Conservation (phyloP, 1,139 yeast species). For the Candida neerlandica region DNA sequence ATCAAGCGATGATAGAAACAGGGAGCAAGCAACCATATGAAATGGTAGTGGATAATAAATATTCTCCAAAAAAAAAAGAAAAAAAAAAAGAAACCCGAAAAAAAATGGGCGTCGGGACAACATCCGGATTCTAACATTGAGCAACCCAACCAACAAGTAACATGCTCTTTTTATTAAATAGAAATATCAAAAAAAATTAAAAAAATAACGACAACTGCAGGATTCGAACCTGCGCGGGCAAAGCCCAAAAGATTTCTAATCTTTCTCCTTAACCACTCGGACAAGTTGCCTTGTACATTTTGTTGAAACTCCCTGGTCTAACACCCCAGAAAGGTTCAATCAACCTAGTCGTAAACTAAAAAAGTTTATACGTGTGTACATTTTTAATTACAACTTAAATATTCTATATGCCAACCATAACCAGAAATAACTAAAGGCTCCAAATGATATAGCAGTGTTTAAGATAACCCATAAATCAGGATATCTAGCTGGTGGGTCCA, state of each 20-base stretch:
- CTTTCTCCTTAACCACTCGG: constrained; percentile 49
- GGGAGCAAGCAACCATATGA: too few relatives aligned
- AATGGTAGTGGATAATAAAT: too few relatives aligned
- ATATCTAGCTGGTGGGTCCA: constrained; percentile 57
- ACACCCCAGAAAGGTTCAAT: too few relatives aligned
- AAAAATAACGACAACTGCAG: constrained; percentile 53
- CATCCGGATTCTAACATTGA: too few relatives aligned
- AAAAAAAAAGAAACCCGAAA: too few relatives aligned
- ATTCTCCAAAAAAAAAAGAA: too few relatives aligned
- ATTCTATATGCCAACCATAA: constrained; percentile 67
- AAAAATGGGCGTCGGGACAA: too few relatives aligned
- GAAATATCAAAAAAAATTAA: constrained; percentile 8
- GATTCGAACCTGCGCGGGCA: constrained; percentile 64
- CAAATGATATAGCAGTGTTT: constrained; percentile 74
- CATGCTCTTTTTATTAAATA: too few relatives aligned
- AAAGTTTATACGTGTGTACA: not conserved
- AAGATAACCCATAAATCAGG: constrained; percentile 89
- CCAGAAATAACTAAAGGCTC: constrained; percentile 76
- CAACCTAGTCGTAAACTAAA: too few relatives aligned
- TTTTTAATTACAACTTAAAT: not conserved
- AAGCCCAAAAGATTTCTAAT: constrained; percentile 60
- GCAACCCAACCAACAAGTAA: too few relatives aligned
- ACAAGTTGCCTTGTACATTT: constrained; percentile 19
- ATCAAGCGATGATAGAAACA: too few relatives aligned
- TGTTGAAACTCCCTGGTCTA: not conserved